Base-by-base conservation (phyloP, 2,329 filamentous ascomycete genomes). In the Curvularia sp. region DNA sequence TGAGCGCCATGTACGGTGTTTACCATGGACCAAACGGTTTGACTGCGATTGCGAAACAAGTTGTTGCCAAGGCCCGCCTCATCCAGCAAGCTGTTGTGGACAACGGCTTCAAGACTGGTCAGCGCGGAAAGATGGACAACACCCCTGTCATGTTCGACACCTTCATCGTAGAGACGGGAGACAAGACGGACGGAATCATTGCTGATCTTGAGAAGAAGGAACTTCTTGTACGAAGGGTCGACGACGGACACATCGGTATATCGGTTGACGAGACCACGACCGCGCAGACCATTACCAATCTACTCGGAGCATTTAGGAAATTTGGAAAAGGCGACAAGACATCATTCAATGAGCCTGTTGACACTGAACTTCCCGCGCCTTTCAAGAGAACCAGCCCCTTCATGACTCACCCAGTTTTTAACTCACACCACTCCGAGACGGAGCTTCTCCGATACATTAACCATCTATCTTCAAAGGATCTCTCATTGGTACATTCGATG, bases 401-500 rank as follows among this genome's bases (percentile, higher is more conserved):
- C 78, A 81, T 98, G 63, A 93, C 91, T 0, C 93, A 98, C 75
- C 91, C 92, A 0, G 92, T 97, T 25, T 98, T 97, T 85, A 97
- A 97, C 82, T 89, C 88, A 1, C 88, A 98, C 76, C 94, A 96
- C 79, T 97, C 93, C 2, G 94, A 98, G 80, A 97, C 94, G 0
- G 92, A 97, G 78, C 86, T 98, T 69, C 83, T 98, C 49, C 89
- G 94, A 42, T 98, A 98, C 80, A 97, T 98, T 69, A 85, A 94
- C 74, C 92, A 97, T 74, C 83, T 98, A 5, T 90, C 96, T 76
- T 96, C 93, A 49, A 97, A 96, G 81, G 94, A 98, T 74, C 81
- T 98, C 13, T 97, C 94, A 1, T 84, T 97, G 5, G 91, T 93
- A 2, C 94, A 98, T 80, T 97, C 93, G 15, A 98, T 98, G 94